Evolutionary conservation across 176 grass and related monocot genomes (phyloP).

Genomic region (Oryza coarctata): DNA sequence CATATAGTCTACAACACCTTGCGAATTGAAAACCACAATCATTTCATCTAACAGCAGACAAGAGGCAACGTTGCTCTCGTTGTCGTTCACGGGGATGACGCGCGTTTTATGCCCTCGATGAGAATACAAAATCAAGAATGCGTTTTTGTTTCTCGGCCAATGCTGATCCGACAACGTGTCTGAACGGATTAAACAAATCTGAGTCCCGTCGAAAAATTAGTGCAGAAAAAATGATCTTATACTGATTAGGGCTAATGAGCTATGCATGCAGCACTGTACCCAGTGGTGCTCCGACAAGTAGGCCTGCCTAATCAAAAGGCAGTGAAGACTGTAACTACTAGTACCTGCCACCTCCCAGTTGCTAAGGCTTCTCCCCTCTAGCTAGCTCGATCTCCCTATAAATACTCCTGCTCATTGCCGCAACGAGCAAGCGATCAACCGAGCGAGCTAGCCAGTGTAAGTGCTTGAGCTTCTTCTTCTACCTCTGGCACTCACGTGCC

Average conservation of each 20-base stretch:
- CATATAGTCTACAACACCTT: constrained; percentile 30
- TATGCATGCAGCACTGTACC: background rate
- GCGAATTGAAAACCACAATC: constrained; percentile 35
- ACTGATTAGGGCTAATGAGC: background rate
- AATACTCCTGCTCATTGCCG: constrained; percentile 20
- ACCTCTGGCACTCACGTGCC: background rate
- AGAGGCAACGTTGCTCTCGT: background rate
- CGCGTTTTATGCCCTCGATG: background rate
- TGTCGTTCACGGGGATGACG: background rate
- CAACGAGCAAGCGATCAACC: constrained; percentile 28
- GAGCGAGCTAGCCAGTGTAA: background rate
- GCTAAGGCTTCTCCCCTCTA: background rate
- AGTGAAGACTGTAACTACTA: background rate
- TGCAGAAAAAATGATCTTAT: background rate
- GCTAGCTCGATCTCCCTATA: constrained; percentile 36
- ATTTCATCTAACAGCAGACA: constrained; percentile 9
- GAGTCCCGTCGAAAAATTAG: background rate
- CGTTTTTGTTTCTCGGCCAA: constrained; percentile 40
- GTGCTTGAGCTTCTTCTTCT: background rate
- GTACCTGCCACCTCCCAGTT: constrained; percentile 33
- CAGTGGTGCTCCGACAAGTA: constrained; percentile 38
- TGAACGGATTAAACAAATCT: constrained; percentile 4
- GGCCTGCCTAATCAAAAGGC: constrained; percentile 52
- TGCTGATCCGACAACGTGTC: constrained; percentile 41
- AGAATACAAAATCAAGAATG: constrained; percentile 1